Base-by-base conservation (phyloP, 2,329 filamentous ascomycete genomes). In the Thielaviopsis populi region DNA sequence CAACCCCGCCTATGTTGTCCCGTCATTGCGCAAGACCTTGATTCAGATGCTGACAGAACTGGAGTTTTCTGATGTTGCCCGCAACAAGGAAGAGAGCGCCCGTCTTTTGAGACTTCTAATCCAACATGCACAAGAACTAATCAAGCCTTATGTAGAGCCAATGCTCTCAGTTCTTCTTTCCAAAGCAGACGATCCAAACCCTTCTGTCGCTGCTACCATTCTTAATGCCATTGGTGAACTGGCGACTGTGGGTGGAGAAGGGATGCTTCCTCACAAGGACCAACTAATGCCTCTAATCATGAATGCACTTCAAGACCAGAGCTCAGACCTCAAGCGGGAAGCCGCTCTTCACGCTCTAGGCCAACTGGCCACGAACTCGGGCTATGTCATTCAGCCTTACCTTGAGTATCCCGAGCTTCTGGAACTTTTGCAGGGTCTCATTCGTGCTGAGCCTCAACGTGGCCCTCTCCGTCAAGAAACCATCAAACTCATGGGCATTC, bases 1-100 rank as follows among this genome's bases (percentile, higher is more conserved):
- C 68, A 99, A 99, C 68, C 95, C 94, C 0, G 95, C 95, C 65
- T 99, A 99, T 74, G 91, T 99, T 68, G 95, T 99, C 70, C 94
- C 95, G 1, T 95, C 94, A 0, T 75, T 99, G 46, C 87, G 94
- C 67, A 99, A 99, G 74, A 88, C 95, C 5, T 83, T 99, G 30
- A 91, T 99, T 65, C 95, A 99, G 74, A 86, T 99, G 73, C 81
- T 99, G 67, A 99, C 94, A 0, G 92, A 96, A 70, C 86, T 99
- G 24, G 91, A 96, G 69, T 97, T 96, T 70, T 95, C 94, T 6
- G 95, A 95, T 72, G 94, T 92, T 61, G 83, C 92, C 7, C 84
- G 90, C 58, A 95, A 92, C 74, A 97, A 97, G 74, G 92, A 97
- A 74, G 94, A 99, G 73, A 96, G 91, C 69, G 91, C 94, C 10